Percentiles rank a stretch among this genome's conserved stretches.
These are phyloP conservation scores for Globisporangium apiculatum DNA, from an alignment of 352 stramenopile genomes.

Conservation along the genomic window DNA sequence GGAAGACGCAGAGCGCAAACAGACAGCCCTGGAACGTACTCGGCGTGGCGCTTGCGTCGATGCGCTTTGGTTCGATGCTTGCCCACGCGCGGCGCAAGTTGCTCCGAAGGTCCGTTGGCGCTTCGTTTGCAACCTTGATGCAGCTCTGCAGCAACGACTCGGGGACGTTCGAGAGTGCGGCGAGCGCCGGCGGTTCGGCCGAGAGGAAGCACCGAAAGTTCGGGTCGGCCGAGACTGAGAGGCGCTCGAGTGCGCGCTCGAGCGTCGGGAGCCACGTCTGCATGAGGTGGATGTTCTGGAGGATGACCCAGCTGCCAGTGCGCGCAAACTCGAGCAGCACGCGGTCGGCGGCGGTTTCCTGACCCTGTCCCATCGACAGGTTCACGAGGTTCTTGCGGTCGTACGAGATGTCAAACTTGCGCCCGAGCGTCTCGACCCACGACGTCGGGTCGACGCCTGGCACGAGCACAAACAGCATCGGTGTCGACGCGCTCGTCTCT, in stretches of 20 bases:
- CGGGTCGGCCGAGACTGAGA: constrained; percentile 75
- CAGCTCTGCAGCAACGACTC: constrained; percentile 80
- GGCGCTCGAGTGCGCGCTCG: constrained; percentile 71
- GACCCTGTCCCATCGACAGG: constrained; percentile 88
- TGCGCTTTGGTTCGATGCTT: constrained; percentile 71
- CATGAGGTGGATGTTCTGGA: constrained; percentile 92
- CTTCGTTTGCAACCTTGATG: constrained; percentile 85
- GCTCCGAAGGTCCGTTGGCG: constrained; percentile 73
- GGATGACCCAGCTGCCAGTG: constrained; percentile 84
- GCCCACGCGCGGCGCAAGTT: constrained; percentile 78
- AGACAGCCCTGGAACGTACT: constrained; percentile 90
- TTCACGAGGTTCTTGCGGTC: constrained; percentile 70
- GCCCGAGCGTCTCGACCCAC: constrained; percentile 79
- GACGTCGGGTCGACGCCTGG: constrained; percentile 85
- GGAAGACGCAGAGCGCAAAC: constrained; percentile 94
- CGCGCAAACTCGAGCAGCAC: constrained; percentile 61
- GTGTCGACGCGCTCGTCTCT: constrained; percentile 86
- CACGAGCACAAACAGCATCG: constrained; percentile 91
- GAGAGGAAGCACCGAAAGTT: constrained; percentile 95
- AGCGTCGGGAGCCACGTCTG: constrained; percentile 84
- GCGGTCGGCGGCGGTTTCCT: constrained; percentile 68
- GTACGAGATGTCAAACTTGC: constrained; percentile 78
- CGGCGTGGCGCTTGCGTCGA: constrained; percentile 58
- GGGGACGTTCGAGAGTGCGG: constrained; percentile 86
- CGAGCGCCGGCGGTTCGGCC: constrained; percentile 80